Evolutionary conservation across 2,329 filamentous ascomycete species (phyloP), one percentile per base, ranked within the genome.

Genomic region (Alternaria brassicae): DNA sequence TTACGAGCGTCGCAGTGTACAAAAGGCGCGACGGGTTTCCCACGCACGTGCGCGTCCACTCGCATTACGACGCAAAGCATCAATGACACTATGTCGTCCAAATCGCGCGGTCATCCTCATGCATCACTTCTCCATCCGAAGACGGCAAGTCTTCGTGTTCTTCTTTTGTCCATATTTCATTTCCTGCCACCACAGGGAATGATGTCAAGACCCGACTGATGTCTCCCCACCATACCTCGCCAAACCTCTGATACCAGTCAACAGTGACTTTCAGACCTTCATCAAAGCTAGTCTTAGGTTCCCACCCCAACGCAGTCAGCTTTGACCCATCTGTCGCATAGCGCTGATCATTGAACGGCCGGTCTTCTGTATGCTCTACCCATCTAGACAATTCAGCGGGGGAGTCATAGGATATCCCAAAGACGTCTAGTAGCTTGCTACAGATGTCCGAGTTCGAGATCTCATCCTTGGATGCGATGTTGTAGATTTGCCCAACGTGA

Each of bases 381-480:
- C 88, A 90, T 68, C 84, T 84, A 58, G 83, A 81, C 54, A 89
- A 82, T 53, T 88, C 83, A 12, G 69, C 58, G 6, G 81, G 77
- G 9, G 67, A 74, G 12, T 53, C 51, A 50, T 71, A 63, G 10
- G 70, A 60, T 58, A 90, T 83, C 19, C 82, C 82, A 72, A 92
- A 87, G 56, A 88, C 82, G 30, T 82, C 80, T 25, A 93, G 82
- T 17, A 94, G 81, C 74, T 84, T 86, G 59, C 80, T 78, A 77
- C 90, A 91, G 6, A 94, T 82, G 3, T 88, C 83, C 17, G 90
- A 80, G 73, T 93, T 93, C 64, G 89, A 91, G 45, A 93, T 85
- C 74, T 93, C 91, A 73, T 93, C 89, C 60, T 85, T 84, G 0
- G 91, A 93, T 42, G 89, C 89, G 9, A 95, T 89, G 65, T 95